Evolutionary conservation across 345 rosid genomes (phyloP).

Genomic region (Camelina sativa): DNA sequence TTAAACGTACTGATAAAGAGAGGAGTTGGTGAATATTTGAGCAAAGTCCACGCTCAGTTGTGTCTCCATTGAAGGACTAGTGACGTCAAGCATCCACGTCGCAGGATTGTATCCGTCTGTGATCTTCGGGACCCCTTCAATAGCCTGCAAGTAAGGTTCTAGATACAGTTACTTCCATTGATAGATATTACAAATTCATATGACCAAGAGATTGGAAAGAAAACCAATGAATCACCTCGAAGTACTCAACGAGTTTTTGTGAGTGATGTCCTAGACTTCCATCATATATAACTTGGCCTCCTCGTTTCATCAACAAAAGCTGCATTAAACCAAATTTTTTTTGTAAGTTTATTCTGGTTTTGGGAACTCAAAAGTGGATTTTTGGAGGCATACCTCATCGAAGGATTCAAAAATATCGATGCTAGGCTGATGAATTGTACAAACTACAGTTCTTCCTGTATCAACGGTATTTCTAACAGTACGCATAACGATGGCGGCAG

Average conservation of each 20-base stretch:
- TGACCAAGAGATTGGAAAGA: neutral
- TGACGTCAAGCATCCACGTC: conserved; percentile 95
- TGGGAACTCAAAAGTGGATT: neutral
- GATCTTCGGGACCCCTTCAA: conserved; percentile 75
- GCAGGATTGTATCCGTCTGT: conserved; percentile 83
- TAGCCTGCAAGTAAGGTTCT: conserved; percentile 49
- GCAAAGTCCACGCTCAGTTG: conserved; percentile 75
- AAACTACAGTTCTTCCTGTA: conserved; percentile 94
- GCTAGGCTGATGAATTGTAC: conserved; percentile 98
- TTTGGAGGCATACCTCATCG: conserved; percentile 63
- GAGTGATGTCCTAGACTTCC: conserved; percentile 83
- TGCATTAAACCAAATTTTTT: conserved; percentile 49
- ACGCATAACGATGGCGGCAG: conserved; percentile 96
- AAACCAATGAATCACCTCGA: conserved; percentile 61
- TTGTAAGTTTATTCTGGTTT: neutral
- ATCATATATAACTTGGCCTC: conserved; percentile 88
- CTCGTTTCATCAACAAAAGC: conserved; percentile 90
- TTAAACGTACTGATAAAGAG: conserved; percentile 65
- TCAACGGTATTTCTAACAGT: conserved; percentile 93
- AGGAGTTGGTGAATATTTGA: conserved; percentile 63
- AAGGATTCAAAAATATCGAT: conserved; percentile 91
- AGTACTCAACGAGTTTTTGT: conserved; percentile 78
- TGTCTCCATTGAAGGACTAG: conserved; percentile 63
- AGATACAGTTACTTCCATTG: conserved; percentile 23
- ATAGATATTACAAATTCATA: neutral